These are phyloP conservation scores for Daldinia childiae DNA, from an alignment of 495 filamentous ascomycete species.

Conservation along the genomic window DNA sequence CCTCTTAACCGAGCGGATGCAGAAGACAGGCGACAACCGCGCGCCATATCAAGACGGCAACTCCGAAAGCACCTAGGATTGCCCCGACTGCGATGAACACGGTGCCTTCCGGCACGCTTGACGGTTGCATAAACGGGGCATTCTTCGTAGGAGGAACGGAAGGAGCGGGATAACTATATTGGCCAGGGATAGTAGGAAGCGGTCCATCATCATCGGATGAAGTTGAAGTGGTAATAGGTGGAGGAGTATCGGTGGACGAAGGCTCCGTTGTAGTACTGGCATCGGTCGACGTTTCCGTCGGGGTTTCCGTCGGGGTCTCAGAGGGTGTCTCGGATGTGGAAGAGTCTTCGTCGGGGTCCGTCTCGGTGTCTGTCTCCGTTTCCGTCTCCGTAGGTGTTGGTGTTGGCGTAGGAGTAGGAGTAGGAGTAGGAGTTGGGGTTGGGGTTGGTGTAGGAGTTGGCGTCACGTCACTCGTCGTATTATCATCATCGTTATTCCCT, in stretches of 20 bases:
- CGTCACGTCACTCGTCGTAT: constrained; percentile 23
- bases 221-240: constrained; percentile 43
- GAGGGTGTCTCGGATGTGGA: constrained; percentile 7
- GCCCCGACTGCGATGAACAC: constrained; percentile 96
- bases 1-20: constrained; percentile 84
- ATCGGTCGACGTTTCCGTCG: constrained; percentile 13
- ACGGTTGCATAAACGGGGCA: constrained; percentile 95
- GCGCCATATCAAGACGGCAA: constrained; percentile 86
- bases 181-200: constrained; percentile 60
- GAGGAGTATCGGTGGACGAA: constrained; percentile 39
- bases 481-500: constrained; percentile 21
- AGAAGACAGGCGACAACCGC: constrained; percentile 89
- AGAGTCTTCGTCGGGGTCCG: constrained; percentile 12
- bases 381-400: background rate
- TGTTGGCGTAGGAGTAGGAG: constrained; percentile 38
- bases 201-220: constrained; percentile 34
- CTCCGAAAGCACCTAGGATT: constrained; percentile 80
- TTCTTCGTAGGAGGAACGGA: constrained; percentile 81
- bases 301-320: constrained; percentile 22
- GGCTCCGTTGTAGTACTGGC: constrained; percentile 29
- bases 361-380: background rate
- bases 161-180: constrained; percentile 65
- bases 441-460: background rate
- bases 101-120: constrained; percentile 90
- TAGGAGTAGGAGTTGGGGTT: constrained; percentile 28